Base-by-base conservation (phyloP, 176 grass and related monocot species). In the Ensete ventricosum region DNA sequence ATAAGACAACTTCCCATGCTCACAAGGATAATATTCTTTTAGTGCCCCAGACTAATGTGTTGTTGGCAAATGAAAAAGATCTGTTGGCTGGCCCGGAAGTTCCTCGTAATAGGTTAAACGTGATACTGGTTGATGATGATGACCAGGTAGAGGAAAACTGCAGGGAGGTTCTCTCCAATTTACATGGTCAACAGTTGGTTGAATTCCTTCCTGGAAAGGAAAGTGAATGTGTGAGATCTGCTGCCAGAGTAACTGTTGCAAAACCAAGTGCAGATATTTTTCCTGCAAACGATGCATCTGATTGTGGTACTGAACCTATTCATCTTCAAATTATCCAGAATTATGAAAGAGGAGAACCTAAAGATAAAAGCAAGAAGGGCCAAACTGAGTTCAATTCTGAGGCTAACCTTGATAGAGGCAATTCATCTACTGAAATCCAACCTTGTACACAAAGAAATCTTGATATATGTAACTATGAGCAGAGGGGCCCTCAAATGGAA, bases 401-500 rank as follows among this genome's bases (percentile, higher is more conserved):
- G 55, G 24, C 2, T 53, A 55, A 80, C 48, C 9, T 26, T 1
- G 69, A 80, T 64, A 80, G 20, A 80, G 20, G 14, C 50, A 73
- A 80, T 64, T 50, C 53, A 71, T 24, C 53, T 48, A 9, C 69
- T 14, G 11, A 69, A 73, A 80, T 21, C 9, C 49, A 57, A 54
- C 64, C 57, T 54, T 73, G 20, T 62, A 2, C 54, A 25, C 25
- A 60, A 72, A 71, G 52, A 29, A 68, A 9, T 34, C 50, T 78
- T 9, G 64, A 68, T 54, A 53, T 24, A 54, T 78, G 17, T 19
- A 58, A 79, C 66, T 43, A 76, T 80, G 69, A 60, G 22, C 84
- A 87, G 22, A 86, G 75, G 78, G 90, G 95, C 73, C 90, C 95
- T 81, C 84, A 84, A 48, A 85, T 98, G 75, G 94, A 85, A 23